Base-by-base conservation (phyloP, 2,329 filamentous ascomycete species). In the Lizonia empirigonia region DNA sequence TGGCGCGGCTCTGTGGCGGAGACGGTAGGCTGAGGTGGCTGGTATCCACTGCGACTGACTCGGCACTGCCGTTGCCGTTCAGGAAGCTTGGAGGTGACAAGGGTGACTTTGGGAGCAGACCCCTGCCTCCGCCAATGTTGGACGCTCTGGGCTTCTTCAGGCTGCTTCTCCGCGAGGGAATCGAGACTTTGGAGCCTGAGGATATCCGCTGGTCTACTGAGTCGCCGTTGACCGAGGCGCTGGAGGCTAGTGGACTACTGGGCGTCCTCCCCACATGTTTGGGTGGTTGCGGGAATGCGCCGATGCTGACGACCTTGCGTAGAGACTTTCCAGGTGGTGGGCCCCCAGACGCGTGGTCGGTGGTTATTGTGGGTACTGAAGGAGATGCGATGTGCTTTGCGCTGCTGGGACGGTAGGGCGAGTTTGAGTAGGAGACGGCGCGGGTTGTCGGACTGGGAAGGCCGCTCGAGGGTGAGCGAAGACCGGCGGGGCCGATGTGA, bases 231-330 rank as follows among this genome's bases (percentile, higher is more conserved):
- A 71, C 64, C 5, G 74, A 56, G 81, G 85, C 74, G 83, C 51
- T 79, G 65, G 55, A 72, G 44, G 69, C 77, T 35, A 77, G 76
- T 63, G 65, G 81, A 74, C 69, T 83, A 46, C 80, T 84, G 42
- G 83, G 89, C 45, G 56, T 62, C 20, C 59, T 47, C 35, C 76
- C 80, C 45, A 82, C 81, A 38, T 85, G 84, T 60, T 86, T 86
- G 12, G 93, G 93, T 12, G 93, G 93, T 59, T 96, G 89, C 23
- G 93, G 93, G 68, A 97, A 97, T 1, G 91, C 87, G 69, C 92
- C 93, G 67, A 97, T 96, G 79, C 92, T 97, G 66, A 96, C 88
- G 1, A 89, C 89, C 75, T 95, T 95, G 56, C 91, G 85, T 47
- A 97, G 75, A 1, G 86, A 85, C 72, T 87, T 92, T 20, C 85